Conservation (phyloP, 2,329 filamentous ascomycete genomes). For the Cercospora beticola region DNA sequence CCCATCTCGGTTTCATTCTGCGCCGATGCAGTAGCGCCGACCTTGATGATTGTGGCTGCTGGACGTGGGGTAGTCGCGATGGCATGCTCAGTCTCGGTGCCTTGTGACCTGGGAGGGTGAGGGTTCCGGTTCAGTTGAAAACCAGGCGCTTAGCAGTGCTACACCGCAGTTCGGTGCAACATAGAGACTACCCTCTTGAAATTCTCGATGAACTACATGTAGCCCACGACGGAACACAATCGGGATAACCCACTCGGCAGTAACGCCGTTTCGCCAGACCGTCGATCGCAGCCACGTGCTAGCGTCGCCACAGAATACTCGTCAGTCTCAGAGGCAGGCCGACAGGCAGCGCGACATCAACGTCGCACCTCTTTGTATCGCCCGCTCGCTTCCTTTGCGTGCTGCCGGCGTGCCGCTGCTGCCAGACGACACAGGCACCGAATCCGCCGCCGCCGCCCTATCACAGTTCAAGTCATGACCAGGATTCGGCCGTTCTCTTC, state of each 20-base stretch:
- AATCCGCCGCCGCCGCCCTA: not conserved
- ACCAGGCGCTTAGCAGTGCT: not conserved
- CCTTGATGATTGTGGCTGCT: not conserved
- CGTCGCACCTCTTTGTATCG: not conserved
- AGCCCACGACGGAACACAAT: not conserved
- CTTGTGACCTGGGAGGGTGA: not conserved
- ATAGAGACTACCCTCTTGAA: not conserved
- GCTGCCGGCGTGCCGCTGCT: not conserved
- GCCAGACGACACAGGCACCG: not conserved
- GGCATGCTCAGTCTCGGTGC: not conserved
- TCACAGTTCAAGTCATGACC: conserved; percentile 10
- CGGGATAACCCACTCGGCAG: not conserved
- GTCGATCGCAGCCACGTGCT: not conserved
- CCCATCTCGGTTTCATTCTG: not conserved
- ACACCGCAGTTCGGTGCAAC: not conserved
- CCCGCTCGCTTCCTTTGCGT: not conserved
- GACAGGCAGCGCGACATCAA: not conserved
- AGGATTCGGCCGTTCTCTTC: conserved; percentile 4
- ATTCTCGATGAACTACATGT: not conserved
- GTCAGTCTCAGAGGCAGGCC: not conserved
- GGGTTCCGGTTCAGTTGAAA: not conserved
- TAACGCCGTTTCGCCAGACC: not conserved
- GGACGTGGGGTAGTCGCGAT: not conserved
- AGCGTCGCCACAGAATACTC: not conserved
- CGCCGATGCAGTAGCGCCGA: not conserved